Percentiles rank a stretch among this genome's conserved stretches.
Conservation (phyloP, 1,139 yeast species). For the Sporopachydermia cereana region DNA sequence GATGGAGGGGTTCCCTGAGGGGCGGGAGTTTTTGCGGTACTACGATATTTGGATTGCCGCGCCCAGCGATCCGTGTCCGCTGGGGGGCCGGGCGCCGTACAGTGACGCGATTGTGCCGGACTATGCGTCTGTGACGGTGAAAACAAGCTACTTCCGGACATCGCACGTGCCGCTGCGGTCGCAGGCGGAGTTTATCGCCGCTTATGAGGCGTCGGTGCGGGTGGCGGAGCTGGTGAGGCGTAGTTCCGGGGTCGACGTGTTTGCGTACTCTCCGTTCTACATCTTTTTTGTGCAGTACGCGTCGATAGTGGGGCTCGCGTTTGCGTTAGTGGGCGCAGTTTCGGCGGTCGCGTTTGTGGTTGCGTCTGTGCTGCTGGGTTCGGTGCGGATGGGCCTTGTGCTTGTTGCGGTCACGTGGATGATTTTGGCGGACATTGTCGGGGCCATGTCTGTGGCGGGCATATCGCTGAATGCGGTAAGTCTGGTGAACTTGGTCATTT, state of each 20-base stretch:
- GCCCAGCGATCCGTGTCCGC: conserved; percentile 85
- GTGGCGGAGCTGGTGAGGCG: conserved; percentile 47
- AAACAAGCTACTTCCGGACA: conserved; percentile 61
- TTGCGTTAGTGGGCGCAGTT: conserved; percentile 46
- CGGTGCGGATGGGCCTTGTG: conserved; percentile 45
- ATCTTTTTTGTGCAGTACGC: conserved; percentile 84
- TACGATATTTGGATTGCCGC: conserved; percentile 74
- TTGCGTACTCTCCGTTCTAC: conserved; percentile 89
- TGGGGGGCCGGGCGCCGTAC: conserved; percentile 94
- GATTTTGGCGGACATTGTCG: conserved; percentile 65
- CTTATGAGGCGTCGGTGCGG: conserved; percentile 64
- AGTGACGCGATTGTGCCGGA: conserved; percentile 43
- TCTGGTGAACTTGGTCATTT: conserved; percentile 76
- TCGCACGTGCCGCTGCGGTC: conserved; percentile 75
- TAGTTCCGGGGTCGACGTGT: conserved; percentile 41
- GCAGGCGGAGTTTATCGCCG: conserved; percentile 73
- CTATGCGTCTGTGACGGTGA: conserved; percentile 28
- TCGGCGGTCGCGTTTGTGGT: conserved; percentile 41
- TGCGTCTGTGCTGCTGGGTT: conserved; percentile 53
- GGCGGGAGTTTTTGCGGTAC: conserved; percentile 57
- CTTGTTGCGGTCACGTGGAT: conserved; percentile 48
- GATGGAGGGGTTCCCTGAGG: conserved; percentile 81
- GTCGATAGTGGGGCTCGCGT: conserved; percentile 46
- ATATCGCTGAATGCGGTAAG: conserved; percentile 83
- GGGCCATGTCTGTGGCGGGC: conserved; percentile 63